Base-by-base conservation (phyloP, 2,329 filamentous ascomycete genomes). In the Ilyonectria mors-panacis region DNA sequence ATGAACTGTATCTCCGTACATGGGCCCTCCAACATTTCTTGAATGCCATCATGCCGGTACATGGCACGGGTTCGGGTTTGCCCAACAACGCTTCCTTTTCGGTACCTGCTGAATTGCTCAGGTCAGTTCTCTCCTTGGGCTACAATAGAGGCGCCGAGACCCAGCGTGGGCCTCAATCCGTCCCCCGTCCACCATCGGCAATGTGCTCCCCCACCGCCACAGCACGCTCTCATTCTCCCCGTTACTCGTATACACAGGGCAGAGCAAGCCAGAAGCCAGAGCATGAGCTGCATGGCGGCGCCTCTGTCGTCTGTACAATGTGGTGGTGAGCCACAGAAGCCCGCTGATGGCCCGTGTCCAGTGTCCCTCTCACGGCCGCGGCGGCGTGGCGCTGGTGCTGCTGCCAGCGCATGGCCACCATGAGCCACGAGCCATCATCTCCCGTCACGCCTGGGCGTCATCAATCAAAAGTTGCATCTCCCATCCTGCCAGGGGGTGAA, bases 301-400 rank as follows among this genome's bases (percentile, higher is more conserved):
- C 45, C 19, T 33, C 28, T 42, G 39, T 42, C 4, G 19, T 45
- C 8, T 45, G 44, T 45, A 19, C 44, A 45, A 42, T 42, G 39
- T 17, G 15, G 15, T 42, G 39, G 48, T 51, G 28, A 33, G 50
- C 50, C 35, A 39, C 39, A 28, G 17, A 42, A 51, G 62, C 72
- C 72, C 70, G 61, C 59, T 17, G 13, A 50, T 60, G 69, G 73
- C 56, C 73, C 73, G 73, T 73, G 73, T 72, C 42, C 28, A 57
- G 44, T 59, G 35, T 59, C 51, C 50, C 54, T 63, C 65, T 61
- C 62, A 54, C 45, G 44, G 60, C 51, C 26, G 47, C 45, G 45
- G 23, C 45, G 23, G 3, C 19, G 45, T 51, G 48, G 48, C 48
- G 26, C 48, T 33, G 48, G 48, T 19, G 28, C 30, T 53, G 51